Base-by-base conservation (phyloP, 2,329 filamentous ascomycete genomes). In the Dactylellina cionopaga region DNA sequence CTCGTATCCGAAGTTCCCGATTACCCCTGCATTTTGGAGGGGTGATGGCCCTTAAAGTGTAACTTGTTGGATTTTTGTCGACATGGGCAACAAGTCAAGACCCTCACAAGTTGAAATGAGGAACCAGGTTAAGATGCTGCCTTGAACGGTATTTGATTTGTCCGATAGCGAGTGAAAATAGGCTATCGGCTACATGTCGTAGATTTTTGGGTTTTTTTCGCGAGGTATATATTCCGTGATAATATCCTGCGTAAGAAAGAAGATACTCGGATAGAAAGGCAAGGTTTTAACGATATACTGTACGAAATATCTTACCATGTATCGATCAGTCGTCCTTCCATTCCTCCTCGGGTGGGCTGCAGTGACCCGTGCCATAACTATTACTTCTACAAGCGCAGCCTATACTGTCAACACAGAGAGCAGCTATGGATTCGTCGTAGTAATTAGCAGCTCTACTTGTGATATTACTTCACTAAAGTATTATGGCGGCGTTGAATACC, bases 401-500 rank as follows among this genome's bases (percentile, higher is more conserved):
- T 60, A 60, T 27, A 60, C 55, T 47, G 55, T 60, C n/a, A 22
- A 60, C 11, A 49, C 43, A 2, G 17, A 60, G 41, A 60, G 55
- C 29, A 35, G 25, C 29, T 60, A 60, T 27, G 55, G 55, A 9
- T 60, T 60, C 27, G 55, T 60, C 1, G 55, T 60, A 6, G 41
- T 49, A 5, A 60, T 87, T 52, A 83, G 80, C 74, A 81, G 83
- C 47, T 81, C 81, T 13, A 88, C 81, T 77, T 89, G 87, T 75
- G 88, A 89, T 75, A 87, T 90, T 78, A 88, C 83, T 11, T 89
- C 87, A 0, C 85, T 90, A 78, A 83, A 84, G 59, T 89, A 84
- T 77, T 84, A 85, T 22, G 84, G 85, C 22, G 84, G 85, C 69
- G 82, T 83, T 43, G 85, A 90, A 77, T 82, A 87, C 5, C 88